phyloP scores from a whole-genome alignment of 106 monocot genomes.

The Xerophyta viscosa region DNA sequence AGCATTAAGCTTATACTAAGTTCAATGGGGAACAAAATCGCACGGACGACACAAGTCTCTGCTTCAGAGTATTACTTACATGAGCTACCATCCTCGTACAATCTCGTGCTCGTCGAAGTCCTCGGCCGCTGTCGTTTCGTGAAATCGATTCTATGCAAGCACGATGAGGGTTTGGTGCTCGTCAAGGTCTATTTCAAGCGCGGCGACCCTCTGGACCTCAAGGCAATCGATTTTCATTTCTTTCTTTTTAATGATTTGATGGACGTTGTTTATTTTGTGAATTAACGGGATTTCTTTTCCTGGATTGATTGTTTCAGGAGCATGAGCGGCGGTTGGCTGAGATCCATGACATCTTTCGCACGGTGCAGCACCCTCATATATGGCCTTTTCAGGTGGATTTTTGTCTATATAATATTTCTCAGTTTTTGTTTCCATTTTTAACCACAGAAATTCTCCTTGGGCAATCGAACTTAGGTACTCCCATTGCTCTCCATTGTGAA shows the following conservation, averaged over 20 bases:
- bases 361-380: conserved; percentile 59
- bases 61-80: conserved; percentile 98
- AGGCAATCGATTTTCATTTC: conserved; percentile 31
- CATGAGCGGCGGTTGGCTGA: conserved; percentile 70
- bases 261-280: neutral
- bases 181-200: conserved; percentile 99
- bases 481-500: no score
- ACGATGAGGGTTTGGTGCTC: conserved; percentile 90
- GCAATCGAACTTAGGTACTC: no score
- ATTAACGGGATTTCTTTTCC: neutral
- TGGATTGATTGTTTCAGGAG: conserved; percentile 36
- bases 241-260: neutral
- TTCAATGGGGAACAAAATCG: conserved; percentile 96
- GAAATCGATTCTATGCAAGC: conserved; percentile 96
- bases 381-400: conserved; percentile 88
- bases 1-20: no score
- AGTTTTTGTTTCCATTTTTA: neutral
- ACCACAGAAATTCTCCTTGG: no score
- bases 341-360: conserved; percentile 58
- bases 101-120: conserved; percentile 80
- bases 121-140: conserved; percentile 84
- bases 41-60: conserved; percentile 89
- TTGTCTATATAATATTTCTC: neutral
- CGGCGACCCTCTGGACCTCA: conserved; percentile 83
- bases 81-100: conserved; percentile 92